Evolutionary conservation across 805 yeast species (phyloP), one percentile per base, ranked within the genome.

Genomic region (Candida ortonii): DNA sequence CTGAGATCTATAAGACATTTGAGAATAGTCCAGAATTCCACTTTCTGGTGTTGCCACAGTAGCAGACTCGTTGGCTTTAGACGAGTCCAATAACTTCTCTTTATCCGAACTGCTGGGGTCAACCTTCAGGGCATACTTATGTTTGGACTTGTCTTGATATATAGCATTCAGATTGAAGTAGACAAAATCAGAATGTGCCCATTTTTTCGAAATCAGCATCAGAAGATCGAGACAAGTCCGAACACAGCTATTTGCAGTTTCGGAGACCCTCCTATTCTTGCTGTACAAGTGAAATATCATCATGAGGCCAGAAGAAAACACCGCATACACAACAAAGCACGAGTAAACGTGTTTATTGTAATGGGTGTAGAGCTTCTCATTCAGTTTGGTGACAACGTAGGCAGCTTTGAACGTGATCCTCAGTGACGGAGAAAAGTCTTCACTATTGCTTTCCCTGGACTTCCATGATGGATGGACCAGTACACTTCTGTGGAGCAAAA

Each of bases 381-480:
- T 68, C 35, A 84, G 78, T 26, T 73, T 66, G 5, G 84, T 71
- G 43, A 84, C 77, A 76, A 81, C 78, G 49, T 84, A 75, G 1
- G 93, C 87, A 1, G 89, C 82, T 54, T 82, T 86, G 64, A 83
- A 83, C 3, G 87, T 83, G 39, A 84, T 80, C 11, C 88, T 84
- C 83, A 86, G 78, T 8, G 84, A 76, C 3, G 86, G 84, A 52
- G 76, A 77, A 34, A 31, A 30, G 53, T 65, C 57, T 58, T 67
- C 60, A 43, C 57, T 61, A 11, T 70, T 68, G 34, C 59, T 58
- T 2, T 67, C n/a, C 16, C 24, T 15, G 8, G 16, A 22, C 9
- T 16, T 11, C 7, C 8, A 23, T 10, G 43, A 25, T n/a, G 36
- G 65, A 38, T 69, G 61, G 16, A 72, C 53, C 50, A 79, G 71